Evolutionary conservation across 495 filamentous ascomycete genomes (phyloP).

Genomic region (Halenospora varia): DNA sequence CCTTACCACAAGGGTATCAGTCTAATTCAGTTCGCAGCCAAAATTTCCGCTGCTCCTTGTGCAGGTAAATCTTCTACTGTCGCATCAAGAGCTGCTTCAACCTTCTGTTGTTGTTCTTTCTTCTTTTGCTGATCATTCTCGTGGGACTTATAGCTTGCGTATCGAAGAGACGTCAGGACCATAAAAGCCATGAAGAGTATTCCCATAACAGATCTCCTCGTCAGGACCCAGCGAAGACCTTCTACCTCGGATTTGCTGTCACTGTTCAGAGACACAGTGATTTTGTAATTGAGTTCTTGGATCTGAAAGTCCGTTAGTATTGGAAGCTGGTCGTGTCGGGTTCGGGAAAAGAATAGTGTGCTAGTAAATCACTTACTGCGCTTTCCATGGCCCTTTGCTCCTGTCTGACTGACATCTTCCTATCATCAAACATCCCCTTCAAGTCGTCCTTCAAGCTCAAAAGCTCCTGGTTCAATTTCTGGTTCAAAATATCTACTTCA

Average conservation of each 20-base stretch:
- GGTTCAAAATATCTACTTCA: slow-evolving; percentile 86
- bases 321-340: too few relatives aligned
- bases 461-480: slow-evolving; percentile 76
- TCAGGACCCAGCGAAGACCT: slow-evolving; percentile 84
- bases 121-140: slow-evolving; percentile 36
- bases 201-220: slow-evolving; percentile 77
- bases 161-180: slow-evolving; percentile 44
- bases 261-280: slow-evolving; percentile 78
- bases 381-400: slow-evolving; percentile 81
- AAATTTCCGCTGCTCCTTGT: slow-evolving; percentile 22
- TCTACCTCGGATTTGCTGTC: slow-evolving; percentile 90
- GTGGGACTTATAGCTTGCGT: slow-evolving; percentile 27
- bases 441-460: slow-evolving; percentile 80
- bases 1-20: background rate
- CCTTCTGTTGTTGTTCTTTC: slow-evolving; percentile 12
- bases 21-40: slow-evolving; percentile 19
- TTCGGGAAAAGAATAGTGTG: background rate
- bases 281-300: slow-evolving; percentile 90
- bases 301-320: slow-evolving; percentile 49
- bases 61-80: slow-evolving; percentile 10
- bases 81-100: too few relatives aligned
- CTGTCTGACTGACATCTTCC: slow-evolving; percentile 84
- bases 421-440: slow-evolving; percentile 93
- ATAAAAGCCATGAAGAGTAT: slow-evolving; percentile 59
- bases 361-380: slow-evolving; percentile 39